phyloP scores from a whole-genome alignment of 2,329 filamentous ascomycete genomes.

The Aspergillus ochraceoroseus region DNA sequence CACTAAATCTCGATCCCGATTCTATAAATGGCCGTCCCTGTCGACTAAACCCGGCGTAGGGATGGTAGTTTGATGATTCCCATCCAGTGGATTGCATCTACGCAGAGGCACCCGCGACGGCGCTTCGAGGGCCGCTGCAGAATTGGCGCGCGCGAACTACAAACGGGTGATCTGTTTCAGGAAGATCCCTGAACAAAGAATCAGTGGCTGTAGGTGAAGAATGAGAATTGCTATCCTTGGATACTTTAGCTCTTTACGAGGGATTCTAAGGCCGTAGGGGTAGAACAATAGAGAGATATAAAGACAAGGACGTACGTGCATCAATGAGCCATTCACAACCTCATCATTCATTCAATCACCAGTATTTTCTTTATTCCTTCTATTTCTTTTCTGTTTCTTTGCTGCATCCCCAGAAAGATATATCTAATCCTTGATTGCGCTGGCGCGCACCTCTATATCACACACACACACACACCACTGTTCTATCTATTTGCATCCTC shows the following conservation, averaged over 20 bases:
- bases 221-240: too few species aligned
- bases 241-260: too few species aligned
- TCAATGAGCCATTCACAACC: conserved; percentile 9
- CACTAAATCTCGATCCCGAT: conserved; percentile 2
- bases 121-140: conserved; percentile 6
- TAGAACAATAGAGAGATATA: too few species aligned
- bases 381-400: conserved; percentile 10
- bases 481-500: neutral
- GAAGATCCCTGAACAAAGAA: conserved; percentile 2
- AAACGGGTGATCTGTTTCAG: conserved; percentile 11
- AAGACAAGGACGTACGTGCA: conserved; percentile 1
- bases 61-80: neutral
- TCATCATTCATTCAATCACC: conserved; percentile 11
- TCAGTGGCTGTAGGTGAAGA: conserved; percentile 8
- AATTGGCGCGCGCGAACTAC: conserved; percentile 12
- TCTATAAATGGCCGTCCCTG: neutral
- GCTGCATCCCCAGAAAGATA: conserved; percentile 1
- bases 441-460: conserved; percentile 12
- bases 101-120: conserved; percentile 6
- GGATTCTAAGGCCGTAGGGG: too few species aligned
- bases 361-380: conserved; percentile 13
- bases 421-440: conserved; percentile 16
- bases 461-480: neutral
- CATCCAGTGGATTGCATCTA: conserved; percentile 1
- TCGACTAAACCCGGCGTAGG: conserved; percentile 2